Evolutionary conservation across 352 stramenopile genomes (phyloP).

Genomic region (Globisporangium echinulatum): DNA sequence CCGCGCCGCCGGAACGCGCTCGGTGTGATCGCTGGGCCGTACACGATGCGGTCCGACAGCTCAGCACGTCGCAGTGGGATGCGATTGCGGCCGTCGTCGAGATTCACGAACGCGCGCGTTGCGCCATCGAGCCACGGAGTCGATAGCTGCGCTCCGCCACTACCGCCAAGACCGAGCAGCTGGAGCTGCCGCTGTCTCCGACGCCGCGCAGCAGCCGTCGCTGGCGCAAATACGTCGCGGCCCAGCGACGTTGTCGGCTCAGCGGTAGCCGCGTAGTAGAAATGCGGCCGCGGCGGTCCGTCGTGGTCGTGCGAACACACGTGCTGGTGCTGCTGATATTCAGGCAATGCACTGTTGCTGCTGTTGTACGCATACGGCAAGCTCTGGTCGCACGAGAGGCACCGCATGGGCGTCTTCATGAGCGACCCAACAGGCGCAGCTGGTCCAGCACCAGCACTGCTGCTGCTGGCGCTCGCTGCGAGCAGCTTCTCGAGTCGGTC

Average conservation of each 20-base stretch:
- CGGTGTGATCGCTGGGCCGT: constrained; percentile 56
- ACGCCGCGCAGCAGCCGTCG: constrained; percentile 6
- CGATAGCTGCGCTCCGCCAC: not conserved
- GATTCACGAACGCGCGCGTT: constrained; percentile 27
- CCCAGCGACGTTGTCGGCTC: not conserved
- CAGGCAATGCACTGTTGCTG: constrained; percentile 1
- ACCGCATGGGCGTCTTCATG: constrained; percentile 49
- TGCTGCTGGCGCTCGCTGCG: constrained; percentile 15
- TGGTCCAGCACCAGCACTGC: not conserved
- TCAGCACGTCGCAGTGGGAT: constrained; percentile 44
- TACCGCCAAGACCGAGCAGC: not conserved
- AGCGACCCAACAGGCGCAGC: constrained; percentile 22
- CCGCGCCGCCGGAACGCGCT: constrained; percentile 19
- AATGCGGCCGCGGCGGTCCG: not conserved
- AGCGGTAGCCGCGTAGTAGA: not conserved
- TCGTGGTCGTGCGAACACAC: constrained; percentile 3
- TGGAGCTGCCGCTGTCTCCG: constrained; percentile 11
- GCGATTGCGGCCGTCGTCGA: constrained; percentile 52
- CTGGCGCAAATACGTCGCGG: constrained; percentile 9
- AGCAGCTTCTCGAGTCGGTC: constrained; percentile 33
- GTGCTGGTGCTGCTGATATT: constrained; percentile 2
- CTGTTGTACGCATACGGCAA: constrained; percentile 20
- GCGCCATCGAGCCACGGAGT: constrained; percentile 5
- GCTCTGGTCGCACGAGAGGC: constrained; percentile 54
- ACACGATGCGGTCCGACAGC: constrained; percentile 58